Evolutionary conservation across 2,329 filamentous ascomycete genomes (phyloP).

Genomic region (Cladophialophora exuberans): DNA sequence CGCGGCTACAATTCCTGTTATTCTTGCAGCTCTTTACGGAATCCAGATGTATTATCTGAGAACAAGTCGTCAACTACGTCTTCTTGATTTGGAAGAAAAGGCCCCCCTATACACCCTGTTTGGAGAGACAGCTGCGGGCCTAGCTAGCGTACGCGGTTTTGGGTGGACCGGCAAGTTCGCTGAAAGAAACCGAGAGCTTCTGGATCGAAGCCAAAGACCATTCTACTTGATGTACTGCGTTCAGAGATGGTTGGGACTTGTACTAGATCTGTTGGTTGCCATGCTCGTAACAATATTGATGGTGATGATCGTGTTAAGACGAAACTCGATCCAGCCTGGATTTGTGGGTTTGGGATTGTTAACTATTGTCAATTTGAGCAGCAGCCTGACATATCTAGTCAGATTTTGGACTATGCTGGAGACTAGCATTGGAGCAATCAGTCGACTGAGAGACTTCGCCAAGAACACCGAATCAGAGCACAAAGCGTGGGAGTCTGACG

Average conservation of each 20-base stretch:
- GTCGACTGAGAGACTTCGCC: conserved; percentile 58
- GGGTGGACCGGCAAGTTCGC: conserved; percentile 54
- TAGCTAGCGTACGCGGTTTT: conserved; percentile 61
- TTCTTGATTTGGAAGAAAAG: conserved; percentile 65
- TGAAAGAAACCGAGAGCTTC: conserved; percentile 49
- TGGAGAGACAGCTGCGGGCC: conserved; percentile 58
- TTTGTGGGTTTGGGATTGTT: conserved; percentile 58
- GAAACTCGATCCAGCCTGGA: conserved; percentile 50
- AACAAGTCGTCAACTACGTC: conserved; percentile 63
- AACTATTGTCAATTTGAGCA: conserved; percentile 58
- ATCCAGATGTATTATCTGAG: conserved; percentile 63
- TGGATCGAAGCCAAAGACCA: conserved; percentile 60
- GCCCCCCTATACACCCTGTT: conserved; percentile 63
- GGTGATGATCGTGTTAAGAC: conserved; percentile 51
- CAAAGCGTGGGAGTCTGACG: conserved; percentile 40
- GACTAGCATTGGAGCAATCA: conserved; percentile 61
- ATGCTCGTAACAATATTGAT: conserved; percentile 54
- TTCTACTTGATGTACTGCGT: conserved; percentile 61
- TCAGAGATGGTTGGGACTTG: conserved; percentile 61
- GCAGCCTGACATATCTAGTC: conserved; percentile 55
- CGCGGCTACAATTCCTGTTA: conserved; percentile 54
- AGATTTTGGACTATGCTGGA: conserved; percentile 61
- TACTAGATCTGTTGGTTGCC: conserved; percentile 55
- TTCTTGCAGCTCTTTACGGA: conserved; percentile 51
- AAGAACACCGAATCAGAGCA: conserved; percentile 51